Evolutionary conservation across 2,329 filamentous ascomycete genomes (phyloP).

Genomic region (Colletotrichum aenigma): DNA sequence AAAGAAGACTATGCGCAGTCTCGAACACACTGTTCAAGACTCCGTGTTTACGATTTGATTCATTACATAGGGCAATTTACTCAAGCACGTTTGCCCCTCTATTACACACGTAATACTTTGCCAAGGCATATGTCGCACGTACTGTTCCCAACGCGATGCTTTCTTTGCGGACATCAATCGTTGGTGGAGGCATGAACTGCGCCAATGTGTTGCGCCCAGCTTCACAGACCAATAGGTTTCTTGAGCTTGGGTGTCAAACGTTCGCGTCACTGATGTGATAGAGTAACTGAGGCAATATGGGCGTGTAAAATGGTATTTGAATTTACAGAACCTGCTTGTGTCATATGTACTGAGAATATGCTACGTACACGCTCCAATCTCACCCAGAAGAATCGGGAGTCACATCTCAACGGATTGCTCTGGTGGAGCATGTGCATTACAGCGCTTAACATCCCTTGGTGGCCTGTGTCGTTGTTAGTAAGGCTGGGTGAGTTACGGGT

Average conservation of each 20-base stretch:
- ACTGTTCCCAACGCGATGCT: background rate
- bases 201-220: too few relatives aligned
- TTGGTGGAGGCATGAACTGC: too few relatives aligned
- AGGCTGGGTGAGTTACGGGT: fast-evolving
- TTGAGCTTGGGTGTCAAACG: too few relatives aligned
- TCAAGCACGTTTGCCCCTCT: background rate
- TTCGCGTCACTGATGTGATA: background rate
- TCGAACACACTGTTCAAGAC: background rate
- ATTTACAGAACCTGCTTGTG: background rate
- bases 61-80: background rate
- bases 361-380: background rate
- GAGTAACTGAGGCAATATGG: background rate
- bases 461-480: background rate
- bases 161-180: background rate
- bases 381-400: background rate
- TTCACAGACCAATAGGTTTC: too few relatives aligned
- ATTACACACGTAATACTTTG: background rate
- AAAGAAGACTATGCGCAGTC: background rate
- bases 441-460: background rate
- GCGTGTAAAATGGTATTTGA: background rate
- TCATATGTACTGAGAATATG: background rate
- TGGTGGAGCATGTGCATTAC: background rate
- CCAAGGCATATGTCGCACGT: too few relatives aligned
- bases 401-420: background rate
- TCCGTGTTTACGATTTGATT: too few relatives aligned